A percentile compares a stretch with the other conserved stretches of the same genome.
These are phyloP conservation scores for Helianthus tuberosus DNA, from an alignment of 129 eudicot genomes.

Conservation along the genomic window DNA sequence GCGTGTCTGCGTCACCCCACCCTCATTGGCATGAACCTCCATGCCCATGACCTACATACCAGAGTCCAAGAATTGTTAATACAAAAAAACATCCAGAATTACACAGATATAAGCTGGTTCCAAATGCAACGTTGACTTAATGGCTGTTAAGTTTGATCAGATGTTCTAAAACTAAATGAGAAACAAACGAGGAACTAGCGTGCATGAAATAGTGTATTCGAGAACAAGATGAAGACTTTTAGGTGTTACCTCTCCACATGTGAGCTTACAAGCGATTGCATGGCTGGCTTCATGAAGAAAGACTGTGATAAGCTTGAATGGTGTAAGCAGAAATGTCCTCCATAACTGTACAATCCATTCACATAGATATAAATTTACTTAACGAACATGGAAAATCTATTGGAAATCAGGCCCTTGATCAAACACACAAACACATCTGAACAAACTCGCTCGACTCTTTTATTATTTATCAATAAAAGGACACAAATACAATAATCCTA, in stretches of 20 bases:
- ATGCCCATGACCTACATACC: constrained; percentile 87
- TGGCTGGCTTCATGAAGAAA: constrained; percentile 99
- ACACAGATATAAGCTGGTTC: background rate
- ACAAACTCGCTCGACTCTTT: too few species aligned
- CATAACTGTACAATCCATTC: constrained; percentile 58
- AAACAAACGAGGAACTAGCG: background rate
- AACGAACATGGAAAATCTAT: background rate
- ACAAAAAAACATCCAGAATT: background rate
- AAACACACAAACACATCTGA: too few species aligned
- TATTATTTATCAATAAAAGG: too few species aligned
- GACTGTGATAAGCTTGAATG: constrained; percentile 96
- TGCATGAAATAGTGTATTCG: background rate
- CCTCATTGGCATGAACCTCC: constrained; percentile 98
- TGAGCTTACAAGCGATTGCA: constrained; percentile 94
- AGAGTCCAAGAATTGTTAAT: constrained; percentile 5
- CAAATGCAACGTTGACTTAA: background rate
- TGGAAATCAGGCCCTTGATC: too few species aligned
- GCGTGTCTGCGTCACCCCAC: constrained; percentile 98
- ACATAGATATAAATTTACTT: background rate
- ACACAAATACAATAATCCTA: too few species aligned
- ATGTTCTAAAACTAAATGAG: background rate
- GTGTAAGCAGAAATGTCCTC: constrained; percentile 92
- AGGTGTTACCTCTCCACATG: constrained; percentile 82
- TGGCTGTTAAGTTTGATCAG: background rate
- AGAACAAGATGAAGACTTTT: constrained; percentile 6